Conservation (phyloP, 495 filamentous ascomycete species). For the Podospora sp. region DNA sequence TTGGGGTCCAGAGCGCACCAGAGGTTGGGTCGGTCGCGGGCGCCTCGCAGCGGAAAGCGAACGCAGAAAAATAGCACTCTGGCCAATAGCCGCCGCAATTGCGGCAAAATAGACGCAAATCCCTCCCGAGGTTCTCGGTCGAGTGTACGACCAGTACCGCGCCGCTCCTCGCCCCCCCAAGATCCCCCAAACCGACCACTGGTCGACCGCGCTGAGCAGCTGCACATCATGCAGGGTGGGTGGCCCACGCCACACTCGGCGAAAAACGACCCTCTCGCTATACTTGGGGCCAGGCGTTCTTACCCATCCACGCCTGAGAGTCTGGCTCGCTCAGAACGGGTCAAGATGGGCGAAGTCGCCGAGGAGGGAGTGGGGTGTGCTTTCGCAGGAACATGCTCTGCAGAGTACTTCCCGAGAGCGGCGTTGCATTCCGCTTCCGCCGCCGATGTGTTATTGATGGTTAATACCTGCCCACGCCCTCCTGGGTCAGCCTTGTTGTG, state of each 20-base stretch:
- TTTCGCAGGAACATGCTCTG: too few species aligned
- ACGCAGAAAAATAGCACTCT: not conserved
- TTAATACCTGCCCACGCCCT: not conserved
- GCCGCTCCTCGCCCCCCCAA: not conserved
- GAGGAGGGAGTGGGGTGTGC: not conserved
- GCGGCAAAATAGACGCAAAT: slow-evolving; percentile 1
- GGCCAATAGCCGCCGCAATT: slow-evolving; percentile 1
- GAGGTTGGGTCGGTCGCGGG: not conserved
- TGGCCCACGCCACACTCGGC: slow-evolving; percentile 31
- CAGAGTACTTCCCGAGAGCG: not conserved
- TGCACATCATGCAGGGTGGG: slow-evolving; percentile 26
- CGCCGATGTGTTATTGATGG: not conserved
- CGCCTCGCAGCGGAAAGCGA: not conserved
- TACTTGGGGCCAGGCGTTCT: slow-evolving; percentile 12
- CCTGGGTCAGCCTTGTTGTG: not conserved
- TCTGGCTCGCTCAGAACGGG: not conserved
- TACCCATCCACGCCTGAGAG: not conserved
- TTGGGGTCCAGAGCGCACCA: not conserved
- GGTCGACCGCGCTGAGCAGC: slow-evolving; percentile 6
- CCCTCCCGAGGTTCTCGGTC: not conserved
- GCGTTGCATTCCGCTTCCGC: not conserved
- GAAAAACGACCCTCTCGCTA: slow-evolving; percentile 20
- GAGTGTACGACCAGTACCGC: not conserved
- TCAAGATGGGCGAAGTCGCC: not conserved
- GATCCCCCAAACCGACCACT: not conserved